Evolutionary conservation across 2,329 filamentous ascomycete genomes (phyloP).

Genomic region (Epichloe sp.): DNA sequence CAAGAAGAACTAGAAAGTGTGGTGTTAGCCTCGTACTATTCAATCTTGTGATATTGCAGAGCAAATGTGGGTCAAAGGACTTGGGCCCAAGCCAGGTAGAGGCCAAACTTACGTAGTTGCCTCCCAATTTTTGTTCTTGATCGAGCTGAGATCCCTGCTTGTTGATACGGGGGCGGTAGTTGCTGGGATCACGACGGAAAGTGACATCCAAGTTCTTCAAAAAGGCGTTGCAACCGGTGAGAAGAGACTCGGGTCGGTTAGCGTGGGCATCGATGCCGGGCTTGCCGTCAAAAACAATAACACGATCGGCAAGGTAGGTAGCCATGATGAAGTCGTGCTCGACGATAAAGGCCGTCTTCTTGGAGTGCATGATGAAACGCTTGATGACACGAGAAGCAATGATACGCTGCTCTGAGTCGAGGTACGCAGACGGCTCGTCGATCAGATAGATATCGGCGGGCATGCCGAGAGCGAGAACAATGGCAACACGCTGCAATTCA

Average conservation of each 20-base stretch:
- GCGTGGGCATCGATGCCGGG: constrained; percentile 81
- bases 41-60: not conserved
- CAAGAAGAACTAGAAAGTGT: constrained; percentile 65
- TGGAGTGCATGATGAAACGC: constrained; percentile 99
- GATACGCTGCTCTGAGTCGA: constrained; percentile 98
- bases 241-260: constrained; percentile 78
- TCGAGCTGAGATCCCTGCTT: constrained; percentile 92
- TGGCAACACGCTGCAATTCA: constrained; percentile 98
- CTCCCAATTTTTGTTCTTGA: constrained; percentile 86
- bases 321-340: constrained; percentile 99
- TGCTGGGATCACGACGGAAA: constrained; percentile 94
- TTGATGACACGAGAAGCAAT: constrained; percentile 96
- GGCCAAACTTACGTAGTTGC: constrained; percentile 68
- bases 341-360: constrained; percentile 98
- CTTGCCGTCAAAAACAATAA: constrained; percentile 95
- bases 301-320: constrained; percentile 66
- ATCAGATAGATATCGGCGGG: constrained; percentile 98
- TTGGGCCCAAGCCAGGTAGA: not conserved
- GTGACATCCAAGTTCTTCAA: constrained; percentile 94
- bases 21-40: constrained; percentile 9
- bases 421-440: constrained; percentile 92
- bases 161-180: constrained; percentile 96
- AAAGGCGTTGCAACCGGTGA: constrained; percentile 94
- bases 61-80: not conserved
- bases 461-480: constrained; percentile 88